Conservation (phyloP, 23 red algal species). For the Chondrus crispus region DNA sequence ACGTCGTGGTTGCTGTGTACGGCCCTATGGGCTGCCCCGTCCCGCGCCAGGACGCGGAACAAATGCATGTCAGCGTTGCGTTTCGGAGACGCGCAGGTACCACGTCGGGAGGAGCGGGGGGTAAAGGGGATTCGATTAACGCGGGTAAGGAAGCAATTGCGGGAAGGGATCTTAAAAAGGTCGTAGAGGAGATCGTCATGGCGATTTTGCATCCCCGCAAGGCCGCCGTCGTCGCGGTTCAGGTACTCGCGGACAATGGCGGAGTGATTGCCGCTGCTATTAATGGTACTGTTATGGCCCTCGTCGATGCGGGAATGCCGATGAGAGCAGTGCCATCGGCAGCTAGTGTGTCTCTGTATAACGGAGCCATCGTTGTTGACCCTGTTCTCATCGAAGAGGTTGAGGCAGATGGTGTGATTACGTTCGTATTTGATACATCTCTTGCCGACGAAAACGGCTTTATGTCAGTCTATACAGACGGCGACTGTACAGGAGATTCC, state of each 20-base stretch:
- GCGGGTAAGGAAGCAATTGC: background rate
- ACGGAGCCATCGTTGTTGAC: conserved; percentile 36
- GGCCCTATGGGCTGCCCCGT: conserved; percentile 68
- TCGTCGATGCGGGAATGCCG: conserved; percentile 71
- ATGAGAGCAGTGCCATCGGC: conserved; percentile 64
- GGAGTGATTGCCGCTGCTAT: conserved; percentile 58
- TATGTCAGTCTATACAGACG: conserved; percentile 60
- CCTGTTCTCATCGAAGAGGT: conserved; percentile 44
- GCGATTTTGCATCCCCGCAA: conserved; percentile 13
- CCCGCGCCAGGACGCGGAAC: conserved; percentile 23
- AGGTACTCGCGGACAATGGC: conserved; percentile 75
- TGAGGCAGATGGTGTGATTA: conserved; percentile 33
- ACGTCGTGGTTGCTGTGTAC: conserved; percentile 82
- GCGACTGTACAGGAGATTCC: conserved; percentile 43
- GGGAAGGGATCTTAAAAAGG: background rate
- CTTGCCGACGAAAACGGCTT: conserved; percentile 55
- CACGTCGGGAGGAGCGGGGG: background rate
- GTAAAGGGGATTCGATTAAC: background rate
- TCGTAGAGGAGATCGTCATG: conserved; percentile 18
- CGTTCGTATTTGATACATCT: conserved; percentile 29
- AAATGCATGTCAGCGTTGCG: conserved; percentile 40
- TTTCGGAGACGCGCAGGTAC: conserved; percentile 17
- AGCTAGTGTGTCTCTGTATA: conserved; percentile 26
- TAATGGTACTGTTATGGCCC: conserved; percentile 69
- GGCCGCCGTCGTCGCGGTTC: conserved; percentile 71